Base-by-base conservation (phyloP, 495 filamentous ascomycete genomes). In the Tuber umbilicatum region DNA sequence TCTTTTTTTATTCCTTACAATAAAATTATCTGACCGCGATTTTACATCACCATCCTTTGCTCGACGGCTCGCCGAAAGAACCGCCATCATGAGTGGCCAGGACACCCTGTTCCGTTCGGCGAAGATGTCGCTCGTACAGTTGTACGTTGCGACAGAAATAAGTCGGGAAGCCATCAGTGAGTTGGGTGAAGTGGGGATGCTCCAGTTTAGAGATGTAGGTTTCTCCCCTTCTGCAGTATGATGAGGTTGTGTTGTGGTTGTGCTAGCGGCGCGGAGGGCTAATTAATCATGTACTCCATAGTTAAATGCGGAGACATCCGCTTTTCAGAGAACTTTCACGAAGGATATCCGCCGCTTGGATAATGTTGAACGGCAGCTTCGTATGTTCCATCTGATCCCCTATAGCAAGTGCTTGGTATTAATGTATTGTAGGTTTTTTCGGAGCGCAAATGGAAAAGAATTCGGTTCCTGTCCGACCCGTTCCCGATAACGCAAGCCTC, bases 101-200 rank as follows among this genome's bases (percentile, higher is more conserved):
- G 94, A 98, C 85, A 97, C 93, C 85, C 91, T 97, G 87, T 97
- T 99, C 91, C 95, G 96, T 87, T 98, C 96, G 83, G 91, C 93
- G 91, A 94, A 98, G 85, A 99, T 99, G 95, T 97, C 93, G 88
- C 90, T 99, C 89, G 96, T 96, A 83, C 95, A 98, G 89, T 91
- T 99, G 80, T 99, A 97, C 86, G 94, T 98, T 81, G 92, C 95
- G 77, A 97, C 97, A 81, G 95, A 99, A 86, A 97, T 98, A 76
- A 94, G 96, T 79, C 89, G 95, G 83, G 95, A 99, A 86, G 94
- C 97, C 78, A 93, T 98, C 74, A 97, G 93, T 83, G 95, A 95
- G 71, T 86, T 99, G 77, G 95, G 95, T 79, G 95, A 98, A 86
- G 87, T 99, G 80, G 95, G 95, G 73, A 88, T 94, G 82, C 91